Conservation (phyloP, 257 asterid genomes). For the Nyctanthes arbortristis region DNA sequence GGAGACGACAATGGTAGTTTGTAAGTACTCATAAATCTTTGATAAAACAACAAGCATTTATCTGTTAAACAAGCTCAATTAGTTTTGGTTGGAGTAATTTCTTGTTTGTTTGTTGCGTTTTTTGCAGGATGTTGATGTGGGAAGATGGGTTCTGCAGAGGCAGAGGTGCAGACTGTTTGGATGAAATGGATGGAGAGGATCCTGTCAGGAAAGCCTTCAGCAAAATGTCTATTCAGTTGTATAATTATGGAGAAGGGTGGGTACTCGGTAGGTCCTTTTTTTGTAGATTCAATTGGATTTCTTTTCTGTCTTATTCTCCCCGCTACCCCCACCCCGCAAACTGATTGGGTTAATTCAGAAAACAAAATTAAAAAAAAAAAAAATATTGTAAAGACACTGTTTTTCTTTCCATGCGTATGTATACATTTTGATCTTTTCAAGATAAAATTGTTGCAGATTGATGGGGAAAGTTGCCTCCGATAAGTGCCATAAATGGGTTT, state of each 20-base stretch:
- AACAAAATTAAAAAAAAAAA: background rate
- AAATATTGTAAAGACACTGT: background rate
- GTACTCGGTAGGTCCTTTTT: conserved; percentile 95
- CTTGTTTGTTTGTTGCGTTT: conserved; percentile 2
- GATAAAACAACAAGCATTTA: too few species aligned
- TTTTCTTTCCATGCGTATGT: too few species aligned
- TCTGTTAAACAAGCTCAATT: too few species aligned
- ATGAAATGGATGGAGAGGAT: conserved; percentile 90
- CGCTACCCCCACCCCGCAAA: background rate
- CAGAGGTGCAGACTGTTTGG: conserved; percentile 72
- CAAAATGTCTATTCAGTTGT: conserved; percentile 98
- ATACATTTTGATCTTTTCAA: too few species aligned
- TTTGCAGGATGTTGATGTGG: conserved; percentile 99
- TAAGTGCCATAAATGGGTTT: conserved; percentile 99
- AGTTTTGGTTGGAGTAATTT: background rate
- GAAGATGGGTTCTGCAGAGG: conserved; percentile 99
- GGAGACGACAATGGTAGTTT: conserved; percentile 99
- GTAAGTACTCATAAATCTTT: conserved; percentile 60
- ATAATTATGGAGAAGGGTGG: conserved; percentile 99
- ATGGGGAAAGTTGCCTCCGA: conserved; percentile 99
- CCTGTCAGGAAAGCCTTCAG: conserved; percentile 96
- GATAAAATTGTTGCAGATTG: conserved; percentile 74
- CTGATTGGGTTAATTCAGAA: conserved; percentile 13
- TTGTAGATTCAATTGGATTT: conserved; percentile 34
- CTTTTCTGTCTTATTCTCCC: conserved; percentile 37